Evolutionary conservation across 1,139 yeast species (phyloP).

Genomic region (Taphrina pruni): DNA sequence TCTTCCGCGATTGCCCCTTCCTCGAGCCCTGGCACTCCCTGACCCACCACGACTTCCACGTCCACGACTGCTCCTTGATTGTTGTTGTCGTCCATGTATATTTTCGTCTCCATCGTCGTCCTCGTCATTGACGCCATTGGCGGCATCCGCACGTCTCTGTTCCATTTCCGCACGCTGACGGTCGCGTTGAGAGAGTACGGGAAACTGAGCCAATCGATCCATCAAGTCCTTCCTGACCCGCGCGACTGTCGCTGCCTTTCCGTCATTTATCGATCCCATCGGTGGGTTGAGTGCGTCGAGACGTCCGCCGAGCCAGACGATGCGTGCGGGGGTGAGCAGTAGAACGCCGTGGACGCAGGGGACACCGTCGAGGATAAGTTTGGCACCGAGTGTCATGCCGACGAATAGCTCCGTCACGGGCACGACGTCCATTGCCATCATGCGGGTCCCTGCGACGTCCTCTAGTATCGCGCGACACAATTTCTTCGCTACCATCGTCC

Average conservation of each 20-base stretch:
- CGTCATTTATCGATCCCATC: background rate
- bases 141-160: background rate
- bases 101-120: background rate
- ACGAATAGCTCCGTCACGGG: background rate
- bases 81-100: background rate
- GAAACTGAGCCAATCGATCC: background rate
- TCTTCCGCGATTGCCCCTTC: background rate
- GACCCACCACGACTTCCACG: background rate
- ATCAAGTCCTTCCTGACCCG: background rate
- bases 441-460: background rate
- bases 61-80: background rate
- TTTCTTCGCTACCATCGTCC: conserved; percentile 6
- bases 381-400: conserved; percentile 16
- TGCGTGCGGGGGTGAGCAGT: background rate
- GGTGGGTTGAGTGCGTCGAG: conserved; percentile 1
- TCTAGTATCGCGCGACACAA: conserved; percentile 3
- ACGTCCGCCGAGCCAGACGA: conserved; percentile 21
- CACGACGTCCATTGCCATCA: background rate
- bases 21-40: background rate
- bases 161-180: background rate
- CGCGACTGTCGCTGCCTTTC: background rate
- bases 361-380: conserved; percentile 5
- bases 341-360: conserved; percentile 12
- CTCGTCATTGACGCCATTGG: background rate
- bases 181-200: background rate